Evolutionary conservation across 257 asterid genomes (phyloP), one percentile per base, ranked within the genome.

Genomic region (Nicotiana obtusifolia): DNA sequence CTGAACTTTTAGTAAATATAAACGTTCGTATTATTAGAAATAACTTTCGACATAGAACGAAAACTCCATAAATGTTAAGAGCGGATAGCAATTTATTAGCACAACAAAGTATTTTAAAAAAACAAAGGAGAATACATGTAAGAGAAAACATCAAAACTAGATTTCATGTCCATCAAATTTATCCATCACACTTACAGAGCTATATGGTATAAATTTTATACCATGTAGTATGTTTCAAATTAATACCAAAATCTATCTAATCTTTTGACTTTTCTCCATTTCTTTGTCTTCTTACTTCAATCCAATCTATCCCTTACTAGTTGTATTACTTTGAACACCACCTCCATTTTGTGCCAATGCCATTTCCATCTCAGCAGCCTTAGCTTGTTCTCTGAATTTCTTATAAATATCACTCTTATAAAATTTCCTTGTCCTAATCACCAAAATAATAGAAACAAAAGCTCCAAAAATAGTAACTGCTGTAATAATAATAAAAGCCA

Each of bases 401-500:
- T 85, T 88, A 33, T 94, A 92, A 22, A 94, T 94, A 60, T 94
- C 98, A 67, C 96, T 88, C 91, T 82, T 87, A 64, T 94, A 94
- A 82, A 94, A 92, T 86, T 85, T 90, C 83, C 86, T 85, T 20
- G 97, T 94, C 86, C 98, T 84, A 8, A 85, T 7, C 84, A 91
- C 97, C 87, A 94, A 80, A 4, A 90, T 64, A 5, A 88, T 35
- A 4, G 98, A 94, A 59, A 92, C 90, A 1, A 88, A 13, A 1
- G 96, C 92, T 0, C 98, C 98, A 15, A 90, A 90, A 5, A 82
- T 85, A 0, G 98, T 94, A 57, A 82, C 97, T 0, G 84, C 92
- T 0, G 98, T 83, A 4, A 94, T 90, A 19, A 94, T 90, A 20
- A 92, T 16, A 76, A 94, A 94, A 67, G 96, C 91, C 90, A 88